Percentiles rank a stretch among this genome's conserved stretches.
phyloP scores from a whole-genome alignment of 495 filamentous ascomycete genomes.

The Rusavskia elegans region DNA sequence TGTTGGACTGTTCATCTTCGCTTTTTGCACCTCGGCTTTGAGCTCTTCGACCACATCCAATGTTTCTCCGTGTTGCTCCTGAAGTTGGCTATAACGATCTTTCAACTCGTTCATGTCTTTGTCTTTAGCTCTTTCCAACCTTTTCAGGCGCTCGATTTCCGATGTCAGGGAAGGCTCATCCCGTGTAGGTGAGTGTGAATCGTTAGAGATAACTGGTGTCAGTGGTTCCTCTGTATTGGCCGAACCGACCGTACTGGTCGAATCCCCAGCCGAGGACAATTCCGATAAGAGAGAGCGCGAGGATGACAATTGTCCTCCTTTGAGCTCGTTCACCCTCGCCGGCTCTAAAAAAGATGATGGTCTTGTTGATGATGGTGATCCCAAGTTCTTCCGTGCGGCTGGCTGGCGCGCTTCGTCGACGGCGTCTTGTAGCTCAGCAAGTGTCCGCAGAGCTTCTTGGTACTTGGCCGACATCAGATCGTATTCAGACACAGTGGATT shows the following conservation, averaged over 20 bases:
- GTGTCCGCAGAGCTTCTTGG: constrained; percentile 65
- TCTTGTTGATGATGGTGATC: constrained; percentile 40
- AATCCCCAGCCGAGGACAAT: constrained; percentile 83
- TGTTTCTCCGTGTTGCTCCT: constrained; percentile 65
- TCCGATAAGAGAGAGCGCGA: constrained; percentile 94
- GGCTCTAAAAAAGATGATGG: constrained; percentile 90
- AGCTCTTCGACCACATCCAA: constrained; percentile 77
- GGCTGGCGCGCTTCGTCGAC: constrained; percentile 69
- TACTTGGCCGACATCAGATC: constrained; percentile 78
- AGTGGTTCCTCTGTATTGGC: constrained; percentile 36
- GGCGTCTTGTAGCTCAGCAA: constrained; percentile 73
- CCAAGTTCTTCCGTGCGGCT: constrained; percentile 33
- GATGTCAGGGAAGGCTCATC: constrained; percentile 22
- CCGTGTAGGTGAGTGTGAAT: constrained; percentile 14
- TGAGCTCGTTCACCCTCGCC: constrained; percentile 56
- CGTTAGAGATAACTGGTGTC: constrained; percentile 17
- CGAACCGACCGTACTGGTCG: constrained; percentile 46
- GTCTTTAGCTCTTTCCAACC: constrained; percentile 60
- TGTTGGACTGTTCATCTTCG: constrained; percentile 45
- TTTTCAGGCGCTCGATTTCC: constrained; percentile 57
- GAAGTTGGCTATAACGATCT: constrained; percentile 64
- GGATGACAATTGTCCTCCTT: constrained; percentile 66
- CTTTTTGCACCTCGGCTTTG: constrained; percentile 67
- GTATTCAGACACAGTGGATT: constrained; percentile 64
- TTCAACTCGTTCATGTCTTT: constrained; percentile 52